Conservation (phyloP, 2,329 filamentous ascomycete species). For the Phaeophleospora eucalypticola region DNA sequence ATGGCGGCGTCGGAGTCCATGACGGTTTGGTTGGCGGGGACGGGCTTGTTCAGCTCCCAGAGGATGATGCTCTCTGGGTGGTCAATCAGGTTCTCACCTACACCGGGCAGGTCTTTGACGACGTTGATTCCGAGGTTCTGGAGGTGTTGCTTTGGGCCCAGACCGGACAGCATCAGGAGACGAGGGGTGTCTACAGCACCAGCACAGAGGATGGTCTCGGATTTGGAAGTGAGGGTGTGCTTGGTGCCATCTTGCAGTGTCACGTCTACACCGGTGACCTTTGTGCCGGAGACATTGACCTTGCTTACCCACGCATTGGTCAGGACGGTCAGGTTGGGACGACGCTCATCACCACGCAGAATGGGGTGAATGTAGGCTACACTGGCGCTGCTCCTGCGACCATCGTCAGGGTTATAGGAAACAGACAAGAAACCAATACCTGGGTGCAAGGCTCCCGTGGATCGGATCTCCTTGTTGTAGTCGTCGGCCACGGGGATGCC, state of each 20-base stretch:
- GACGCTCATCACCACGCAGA: constrained; percentile 73
- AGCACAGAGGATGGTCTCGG: constrained; percentile 74
- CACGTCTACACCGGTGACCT: constrained; percentile 69
- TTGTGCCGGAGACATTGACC: constrained; percentile 66
- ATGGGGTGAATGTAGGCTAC: constrained; percentile 94
- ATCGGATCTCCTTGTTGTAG: constrained; percentile 80
- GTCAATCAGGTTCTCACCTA: constrained; percentile 62
- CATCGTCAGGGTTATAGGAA: constrained; percentile 85
- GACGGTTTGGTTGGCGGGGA: constrained; percentile 75
- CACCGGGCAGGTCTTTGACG: constrained; percentile 57
- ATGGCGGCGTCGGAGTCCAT: constrained; percentile 89
- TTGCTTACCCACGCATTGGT: constrained; percentile 86
- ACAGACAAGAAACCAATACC: constrained; percentile 88
- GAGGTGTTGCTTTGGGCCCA: constrained; percentile 48
- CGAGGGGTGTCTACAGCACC: constrained; percentile 79
- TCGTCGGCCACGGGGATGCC: constrained; percentile 76
- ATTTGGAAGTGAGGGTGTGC: constrained; percentile 56
- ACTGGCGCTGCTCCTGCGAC: constrained; percentile 76
- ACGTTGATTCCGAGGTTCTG: constrained; percentile 48
- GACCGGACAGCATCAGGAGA: constrained; percentile 52
- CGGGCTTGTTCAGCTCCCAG: constrained; percentile 76
- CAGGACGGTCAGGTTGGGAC: constrained; percentile 78
- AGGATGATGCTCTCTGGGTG: constrained; percentile 65
- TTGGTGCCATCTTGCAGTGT: constrained; percentile 58
- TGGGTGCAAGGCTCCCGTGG: constrained; percentile 66